These are phyloP conservation scores for Metschnikowia proteae DNA, from an alignment of 805 yeast genomes.

Conservation along the genomic window DNA sequence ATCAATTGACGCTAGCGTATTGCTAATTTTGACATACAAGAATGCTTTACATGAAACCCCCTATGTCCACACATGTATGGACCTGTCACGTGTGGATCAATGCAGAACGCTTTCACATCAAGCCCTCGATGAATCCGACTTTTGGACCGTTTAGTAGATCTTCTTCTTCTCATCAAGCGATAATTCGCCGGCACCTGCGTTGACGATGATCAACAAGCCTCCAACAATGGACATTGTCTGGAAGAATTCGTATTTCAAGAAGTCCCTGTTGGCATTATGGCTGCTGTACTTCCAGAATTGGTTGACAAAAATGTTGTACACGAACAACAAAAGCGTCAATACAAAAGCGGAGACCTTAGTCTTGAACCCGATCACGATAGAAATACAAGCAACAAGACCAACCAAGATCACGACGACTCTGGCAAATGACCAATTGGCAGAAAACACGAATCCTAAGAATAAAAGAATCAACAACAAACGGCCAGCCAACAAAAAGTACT, in stretches of 20 bases:
- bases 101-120: background rate
- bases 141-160: slow-evolving; percentile 48
- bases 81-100: background rate
- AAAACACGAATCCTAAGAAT: slow-evolving; percentile 79
- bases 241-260: slow-evolving; percentile 86
- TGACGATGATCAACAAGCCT: slow-evolving; percentile 83
- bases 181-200: slow-evolving; percentile 94
- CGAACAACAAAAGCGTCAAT: slow-evolving; percentile 62
- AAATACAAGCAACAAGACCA: slow-evolving; percentile 66
- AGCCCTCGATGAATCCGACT: background rate
- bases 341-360: slow-evolving; percentile 82
- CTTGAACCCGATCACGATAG: slow-evolving; percentile 88
- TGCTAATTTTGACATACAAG: background rate
- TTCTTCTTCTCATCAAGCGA: slow-evolving; percentile 95
- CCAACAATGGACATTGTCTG: slow-evolving; percentile 95
- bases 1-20: no score
- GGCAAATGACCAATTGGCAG: slow-evolving; percentile 66
- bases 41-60: background rate
- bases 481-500: slow-evolving; percentile 82
- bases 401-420: slow-evolving; percentile 61
- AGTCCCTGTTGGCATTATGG: slow-evolving; percentile 78
- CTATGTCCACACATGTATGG: background rate
- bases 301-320: slow-evolving; percentile 76
- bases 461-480: slow-evolving; percentile 79
- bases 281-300: slow-evolving; percentile 82